These are phyloP conservation scores for Eudorina sp. DNA, from an alignment of 139 green algal species.

Conservation along the genomic window DNA sequence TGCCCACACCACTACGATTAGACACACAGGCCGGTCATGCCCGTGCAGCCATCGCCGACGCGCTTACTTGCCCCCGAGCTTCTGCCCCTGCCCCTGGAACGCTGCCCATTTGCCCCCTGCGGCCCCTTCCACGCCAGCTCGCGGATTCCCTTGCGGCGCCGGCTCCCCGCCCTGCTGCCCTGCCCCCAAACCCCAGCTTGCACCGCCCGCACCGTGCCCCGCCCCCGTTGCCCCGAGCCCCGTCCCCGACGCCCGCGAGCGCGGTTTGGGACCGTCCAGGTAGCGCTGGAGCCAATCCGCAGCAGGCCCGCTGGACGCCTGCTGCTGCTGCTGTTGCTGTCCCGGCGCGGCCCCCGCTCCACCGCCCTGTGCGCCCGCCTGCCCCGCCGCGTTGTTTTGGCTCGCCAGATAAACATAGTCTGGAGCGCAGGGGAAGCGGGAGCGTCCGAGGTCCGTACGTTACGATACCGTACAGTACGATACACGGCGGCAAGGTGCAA, in stretches of 20 bases:
- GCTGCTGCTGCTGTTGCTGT: neutral
- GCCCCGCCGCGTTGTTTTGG: neutral
- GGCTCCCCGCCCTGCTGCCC: neutral
- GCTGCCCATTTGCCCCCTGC: neutral
- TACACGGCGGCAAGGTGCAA: no score
- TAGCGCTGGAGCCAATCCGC: slow-evolving; percentile 4
- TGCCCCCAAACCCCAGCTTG: neutral
- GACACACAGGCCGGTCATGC: no score
- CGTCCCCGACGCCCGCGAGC: neutral
- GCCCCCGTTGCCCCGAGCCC: neutral
- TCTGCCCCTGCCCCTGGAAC: slow-evolving; percentile 22
- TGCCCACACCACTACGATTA: no score
- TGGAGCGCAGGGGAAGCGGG: no score
- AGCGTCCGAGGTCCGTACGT: no score
- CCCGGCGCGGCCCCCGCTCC: neutral
- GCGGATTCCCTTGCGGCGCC: neutral
- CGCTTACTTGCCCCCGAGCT: slow-evolving; percentile 26
- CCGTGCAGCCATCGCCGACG: no score
- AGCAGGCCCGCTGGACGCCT: neutral
- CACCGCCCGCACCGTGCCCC: neutral
- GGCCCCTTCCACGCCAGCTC: neutral
- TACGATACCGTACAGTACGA: no score
- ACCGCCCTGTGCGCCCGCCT: neutral
- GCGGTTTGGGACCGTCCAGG: slow-evolving; percentile 18
- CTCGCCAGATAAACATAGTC: slow-evolving; percentile 19